Percentiles rank a stretch among this genome's conserved stretches.
phyloP scores from a whole-genome alignment of 2,329 filamentous ascomycete species.

The Ophiostoma quercus region DNA sequence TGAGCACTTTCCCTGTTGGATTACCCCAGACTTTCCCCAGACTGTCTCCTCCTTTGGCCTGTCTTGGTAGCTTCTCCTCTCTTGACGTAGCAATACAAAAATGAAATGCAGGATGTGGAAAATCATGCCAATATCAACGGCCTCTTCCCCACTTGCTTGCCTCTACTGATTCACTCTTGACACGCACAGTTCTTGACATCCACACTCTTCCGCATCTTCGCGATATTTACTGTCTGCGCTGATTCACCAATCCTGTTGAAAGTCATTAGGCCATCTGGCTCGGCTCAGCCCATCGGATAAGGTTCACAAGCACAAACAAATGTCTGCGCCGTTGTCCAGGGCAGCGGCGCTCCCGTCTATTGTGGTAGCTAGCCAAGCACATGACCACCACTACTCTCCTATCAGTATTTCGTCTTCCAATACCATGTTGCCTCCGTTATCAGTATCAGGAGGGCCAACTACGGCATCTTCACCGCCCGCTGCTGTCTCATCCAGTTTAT shows the following conservation, averaged over 20 bases:
- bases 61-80: not conserved
- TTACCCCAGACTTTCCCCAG: not conserved
- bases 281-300: not conserved
- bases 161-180: slow-evolving; percentile 1
- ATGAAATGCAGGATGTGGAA: not conserved
- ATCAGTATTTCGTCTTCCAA: not conserved
- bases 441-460: not conserved
- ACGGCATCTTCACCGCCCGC: not conserved
- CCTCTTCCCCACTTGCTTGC: not conserved
- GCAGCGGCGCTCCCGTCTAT: not conserved
- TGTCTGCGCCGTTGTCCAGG: not conserved
- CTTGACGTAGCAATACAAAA: not conserved
- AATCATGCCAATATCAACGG: not conserved
- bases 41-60: not conserved
- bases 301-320: not conserved
- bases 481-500: not conserved
- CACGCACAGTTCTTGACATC: not conserved
- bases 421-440: not conserved
- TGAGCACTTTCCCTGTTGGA: not conserved
- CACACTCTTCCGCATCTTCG: not conserved
- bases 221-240: not conserved
- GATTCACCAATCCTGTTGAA: not conserved
- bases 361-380: not conserved
- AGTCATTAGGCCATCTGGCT: not conserved
- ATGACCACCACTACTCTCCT: not conserved